Base-by-base conservation (phyloP, 306 rosid genomes). In the Erythrophleum fordii region DNA sequence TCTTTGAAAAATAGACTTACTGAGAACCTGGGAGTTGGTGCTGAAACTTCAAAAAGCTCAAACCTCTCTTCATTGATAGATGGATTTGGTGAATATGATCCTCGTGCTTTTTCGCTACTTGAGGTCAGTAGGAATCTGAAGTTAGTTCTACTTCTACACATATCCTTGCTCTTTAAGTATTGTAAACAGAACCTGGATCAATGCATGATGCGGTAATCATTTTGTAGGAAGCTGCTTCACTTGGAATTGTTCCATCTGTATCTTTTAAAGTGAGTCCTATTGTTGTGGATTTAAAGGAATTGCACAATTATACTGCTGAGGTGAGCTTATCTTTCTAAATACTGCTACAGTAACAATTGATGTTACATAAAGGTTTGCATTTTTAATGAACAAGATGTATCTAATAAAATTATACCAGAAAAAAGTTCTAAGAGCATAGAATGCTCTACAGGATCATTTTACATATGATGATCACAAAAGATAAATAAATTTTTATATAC, bases 21-120 rank as follows among this genome's bases (percentile, higher is more conserved):
- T 78, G 97, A 93, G 82, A 87, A 83, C 85, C 83, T 91, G 62
- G 96, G 92, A 87, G 86, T 95, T 49, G 80, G 69, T 77, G 85
- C 78, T 29, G 90, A 86, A 68, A 25, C 73, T 74, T 87, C 96
- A 60, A 80, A 81, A 82, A 70, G 62, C 66, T 86, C 97, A 83
- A 90, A 83, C 81, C 94, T 93, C 77, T 81, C 83, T 83, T 91
- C 99, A 69, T 82, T 95, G 85, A 75, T 95, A 72, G 90, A 91
- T 82, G 99, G 98, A 67, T 95, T 95, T 87, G 96, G 98, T 75
- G 96, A 91, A 91, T 93, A 90, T 72, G 99, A 95, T 82, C 92
- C 97, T 72, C 97, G 99, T 29, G 94, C 87, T 42, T 93, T 89
- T 82, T 93, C 99, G 42, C 84, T 95, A 81, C 88, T 93, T 49